Percentiles rank a stretch among this genome's conserved stretches.
These are phyloP conservation scores for Euphorbia schlechtendalii DNA, from an alignment of 441 rosid genomes.

Conservation along the genomic window DNA sequence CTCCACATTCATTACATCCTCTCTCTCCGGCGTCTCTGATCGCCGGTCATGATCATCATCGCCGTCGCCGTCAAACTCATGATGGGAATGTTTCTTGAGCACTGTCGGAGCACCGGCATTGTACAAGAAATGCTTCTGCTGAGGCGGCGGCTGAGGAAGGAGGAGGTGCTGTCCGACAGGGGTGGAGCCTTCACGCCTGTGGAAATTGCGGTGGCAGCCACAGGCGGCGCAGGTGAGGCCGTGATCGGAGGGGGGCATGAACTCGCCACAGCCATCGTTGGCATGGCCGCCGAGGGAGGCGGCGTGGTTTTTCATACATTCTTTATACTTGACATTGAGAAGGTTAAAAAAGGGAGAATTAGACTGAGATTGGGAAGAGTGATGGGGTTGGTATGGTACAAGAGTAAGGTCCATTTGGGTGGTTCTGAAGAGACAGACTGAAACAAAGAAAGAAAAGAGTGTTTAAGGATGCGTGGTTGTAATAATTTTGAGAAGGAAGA, in stretches of 20 bases:
- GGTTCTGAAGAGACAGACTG: background rate
- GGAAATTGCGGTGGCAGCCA: conserved; percentile 90
- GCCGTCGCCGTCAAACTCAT: background rate
- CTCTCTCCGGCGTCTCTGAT: conserved; percentile 29
- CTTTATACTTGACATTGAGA: conserved; percentile 38
- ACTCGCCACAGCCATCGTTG: conserved; percentile 86
- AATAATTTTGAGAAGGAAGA: background rate
- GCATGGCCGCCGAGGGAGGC: conserved; percentile 73
- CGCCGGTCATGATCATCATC: conserved; percentile 15
- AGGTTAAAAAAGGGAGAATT: background rate
- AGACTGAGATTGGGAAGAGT: conserved; percentile 4
- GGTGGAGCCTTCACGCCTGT: conserved; percentile 48
- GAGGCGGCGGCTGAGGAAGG: background rate
- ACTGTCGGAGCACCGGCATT: background rate
- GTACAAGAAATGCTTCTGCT: background rate
- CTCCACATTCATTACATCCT: background rate
- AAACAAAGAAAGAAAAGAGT: background rate
- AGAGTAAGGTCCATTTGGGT: conserved; percentile 15
- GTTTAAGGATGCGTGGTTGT: background rate
- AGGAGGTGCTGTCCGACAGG: background rate
- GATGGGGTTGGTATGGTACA: conserved; percentile 11
- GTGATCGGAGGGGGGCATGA: conserved; percentile 66
- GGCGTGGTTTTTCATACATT: conserved; percentile 80
- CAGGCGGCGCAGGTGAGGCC: conserved; percentile 81
- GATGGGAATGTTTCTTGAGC: background rate